A percentile compares a stretch with the other conserved stretches of the same genome.
These are phyloP conservation scores for Loxodes magnus DNA, from an alignment of 73 alveolate species.

Conservation along the genomic window DNA sequence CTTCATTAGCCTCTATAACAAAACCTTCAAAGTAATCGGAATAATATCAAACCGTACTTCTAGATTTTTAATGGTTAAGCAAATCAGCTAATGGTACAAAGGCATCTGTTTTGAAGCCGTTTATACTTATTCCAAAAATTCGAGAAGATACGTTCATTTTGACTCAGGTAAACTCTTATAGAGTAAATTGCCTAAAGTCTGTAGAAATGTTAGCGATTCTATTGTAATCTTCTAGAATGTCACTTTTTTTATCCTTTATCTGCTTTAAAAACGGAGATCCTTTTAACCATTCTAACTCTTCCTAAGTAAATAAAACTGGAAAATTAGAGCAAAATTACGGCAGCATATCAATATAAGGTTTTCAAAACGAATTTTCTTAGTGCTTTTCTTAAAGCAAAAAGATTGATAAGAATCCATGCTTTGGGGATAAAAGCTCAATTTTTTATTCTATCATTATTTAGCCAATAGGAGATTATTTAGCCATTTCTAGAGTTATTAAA, in stretches of 20 bases:
- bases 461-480: conserved; percentile 71
- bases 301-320: conserved; percentile 86
- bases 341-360: conserved; percentile 80
- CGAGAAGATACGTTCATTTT: conserved; percentile 86
- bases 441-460: conserved; percentile 67
- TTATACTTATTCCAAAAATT: conserved; percentile 82
- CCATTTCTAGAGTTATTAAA: conserved; percentile 90
- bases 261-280: conserved; percentile 85
- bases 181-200: conserved; percentile 62
- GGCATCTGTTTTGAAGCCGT: conserved; percentile 89
- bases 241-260: conserved; percentile 68
- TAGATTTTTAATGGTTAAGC: conserved; percentile 92
- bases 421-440: conserved; percentile 85
- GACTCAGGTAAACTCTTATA: conserved; percentile 77
- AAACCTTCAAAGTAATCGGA: conserved; percentile 74
- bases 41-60: conserved; percentile 88
- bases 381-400: conserved; percentile 71
- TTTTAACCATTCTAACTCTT: conserved; percentile 76
- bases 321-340: conserved; percentile 69
- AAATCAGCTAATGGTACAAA: conserved; percentile 96
- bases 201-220: conserved; percentile 64
- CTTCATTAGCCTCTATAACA: conserved; percentile 83
- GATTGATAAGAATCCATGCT: conserved; percentile 87
- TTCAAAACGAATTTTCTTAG: conserved; percentile 60
- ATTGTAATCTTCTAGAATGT: conserved; percentile 77